A percentile compares a stretch with the other conserved stretches of the same genome.
Evolutionary conservation across 2,329 filamentous ascomycete genomes (phyloP).

Genomic region (Proliferodiscus dingleyae): DNA sequence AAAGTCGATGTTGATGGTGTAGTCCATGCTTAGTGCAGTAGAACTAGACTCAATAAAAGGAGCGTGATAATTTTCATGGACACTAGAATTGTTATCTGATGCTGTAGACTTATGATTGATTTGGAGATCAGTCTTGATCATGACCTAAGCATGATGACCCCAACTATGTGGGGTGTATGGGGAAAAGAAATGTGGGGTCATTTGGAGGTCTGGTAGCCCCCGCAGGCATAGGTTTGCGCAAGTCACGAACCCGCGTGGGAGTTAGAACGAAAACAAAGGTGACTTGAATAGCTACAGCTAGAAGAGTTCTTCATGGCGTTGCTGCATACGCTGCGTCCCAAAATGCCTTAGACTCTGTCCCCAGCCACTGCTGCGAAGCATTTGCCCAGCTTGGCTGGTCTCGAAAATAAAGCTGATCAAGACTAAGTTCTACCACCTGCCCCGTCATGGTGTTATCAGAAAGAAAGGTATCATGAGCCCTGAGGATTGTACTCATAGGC

Average conservation of each 20-base stretch:
- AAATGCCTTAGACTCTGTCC: not conserved
- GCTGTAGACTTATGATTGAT: too few relatives aligned
- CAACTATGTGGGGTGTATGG: not conserved
- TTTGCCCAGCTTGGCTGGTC: slow-evolving; percentile 35
- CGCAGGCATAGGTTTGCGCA: too few relatives aligned
- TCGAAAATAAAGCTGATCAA: slow-evolving; percentile 38
- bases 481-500: slow-evolving; percentile 32
- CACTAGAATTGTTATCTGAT: not conserved
- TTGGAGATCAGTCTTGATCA: too few relatives aligned
- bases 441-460: slow-evolving; percentile 33
- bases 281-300: too few relatives aligned
- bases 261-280: too few relatives aligned
- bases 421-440: slow-evolving; percentile 36
- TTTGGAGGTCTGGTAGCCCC: too few relatives aligned
- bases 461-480: slow-evolving; percentile 32
- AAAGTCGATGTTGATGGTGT: slow-evolving; percentile 1
- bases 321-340: not conserved
- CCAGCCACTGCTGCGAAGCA: slow-evolving; percentile 35
- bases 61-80: not conserved
- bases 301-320: not conserved
- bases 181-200: too few relatives aligned
- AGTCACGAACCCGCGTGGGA: too few relatives aligned
- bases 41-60: not conserved
- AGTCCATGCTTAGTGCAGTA: not conserved
- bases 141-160: not conserved